Evolutionary conservation across 1,284 basidiomycete species (phyloP), one percentile per base, ranked within the genome.

Genomic region (Leccinum griseonigrum): DNA sequence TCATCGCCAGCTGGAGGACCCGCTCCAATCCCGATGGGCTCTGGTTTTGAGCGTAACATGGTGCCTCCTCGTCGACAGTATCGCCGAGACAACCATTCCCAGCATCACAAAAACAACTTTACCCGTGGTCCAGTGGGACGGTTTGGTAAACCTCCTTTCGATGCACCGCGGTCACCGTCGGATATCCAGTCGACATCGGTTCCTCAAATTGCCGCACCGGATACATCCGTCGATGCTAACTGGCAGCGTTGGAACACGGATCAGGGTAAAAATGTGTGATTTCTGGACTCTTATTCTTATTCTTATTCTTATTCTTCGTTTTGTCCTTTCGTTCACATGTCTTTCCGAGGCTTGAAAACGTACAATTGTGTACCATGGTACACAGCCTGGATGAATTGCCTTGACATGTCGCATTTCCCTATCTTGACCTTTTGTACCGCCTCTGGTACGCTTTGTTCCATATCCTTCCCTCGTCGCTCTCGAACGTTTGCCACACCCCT

Each of bases 31-130:
- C 61, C 63, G 5, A 56, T 64, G 60, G 53, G 59, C 34, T 55
- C 72, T n/a, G 61, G 22, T 40, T 68, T 64, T 14, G 74, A 76
- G 58, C 72, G 72, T 40, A 65, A 65, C 18, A 14, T 59, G 6
- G 58, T 62, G 5, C 74, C 72, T n/a, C 64, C 74, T 54, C 74
- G 74, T 40, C 69, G 72, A 28, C 74, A 74, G 31, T 66, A 68
- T 57, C 72, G 72, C 29, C 73, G 74, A 56, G 73, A 74, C 26
- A 65, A 67, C 18, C 63, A 74, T 46, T 11, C 46, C 22, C 69
- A 71, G 14, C 61, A 73, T 51, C 69, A 73, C 50, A 74, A 66
- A 58, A 68, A 68, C 31, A 73, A 59, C 40, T 59, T 62, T 43
- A 9, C 43, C 55, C 73, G 72, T 38, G 61, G 64, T 48, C 43